A percentile compares a stretch with the other conserved stretches of the same genome.
Evolutionary conservation across 306 rosid genomes (phyloP).

Genomic region (Echinosophora koreensis): DNA sequence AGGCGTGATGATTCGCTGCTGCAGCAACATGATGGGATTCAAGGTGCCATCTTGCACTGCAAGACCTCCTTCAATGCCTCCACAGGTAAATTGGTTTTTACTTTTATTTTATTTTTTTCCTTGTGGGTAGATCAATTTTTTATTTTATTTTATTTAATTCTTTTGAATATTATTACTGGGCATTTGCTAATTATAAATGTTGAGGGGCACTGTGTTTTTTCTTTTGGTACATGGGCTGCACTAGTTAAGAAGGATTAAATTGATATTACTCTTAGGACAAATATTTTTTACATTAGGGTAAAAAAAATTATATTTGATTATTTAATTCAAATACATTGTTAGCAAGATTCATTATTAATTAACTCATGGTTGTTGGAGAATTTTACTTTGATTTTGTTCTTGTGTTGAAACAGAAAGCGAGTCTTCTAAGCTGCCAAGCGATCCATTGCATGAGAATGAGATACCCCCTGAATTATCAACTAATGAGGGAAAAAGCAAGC

Average conservation of each 20-base stretch:
- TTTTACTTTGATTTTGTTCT: background rate
- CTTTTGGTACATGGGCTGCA: no score
- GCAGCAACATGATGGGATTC: constrained; percentile 92
- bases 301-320: no score
- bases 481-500: constrained; percentile 38
- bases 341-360: background rate
- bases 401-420: constrained; percentile 60
- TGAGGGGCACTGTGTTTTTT: no score
- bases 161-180: background rate
- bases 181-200: background rate
- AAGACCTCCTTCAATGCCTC: constrained; percentile 83
- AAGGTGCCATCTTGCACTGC: constrained; percentile 91
- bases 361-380: background rate
- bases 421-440: constrained; percentile 56
- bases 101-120: background rate
- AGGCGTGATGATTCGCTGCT: constrained; percentile 82
- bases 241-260: no score
- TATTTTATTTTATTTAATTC: background rate
- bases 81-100: constrained; percentile 57
- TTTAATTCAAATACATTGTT: no score
- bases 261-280: no score
- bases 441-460: constrained; percentile 51
- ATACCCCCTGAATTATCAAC: constrained; percentile 46
- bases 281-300: no score
- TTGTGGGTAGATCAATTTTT: background rate